Base-by-base conservation (phyloP, 129 eudicot genomes). In the Chrysanthemum lavandulifolium region DNA sequence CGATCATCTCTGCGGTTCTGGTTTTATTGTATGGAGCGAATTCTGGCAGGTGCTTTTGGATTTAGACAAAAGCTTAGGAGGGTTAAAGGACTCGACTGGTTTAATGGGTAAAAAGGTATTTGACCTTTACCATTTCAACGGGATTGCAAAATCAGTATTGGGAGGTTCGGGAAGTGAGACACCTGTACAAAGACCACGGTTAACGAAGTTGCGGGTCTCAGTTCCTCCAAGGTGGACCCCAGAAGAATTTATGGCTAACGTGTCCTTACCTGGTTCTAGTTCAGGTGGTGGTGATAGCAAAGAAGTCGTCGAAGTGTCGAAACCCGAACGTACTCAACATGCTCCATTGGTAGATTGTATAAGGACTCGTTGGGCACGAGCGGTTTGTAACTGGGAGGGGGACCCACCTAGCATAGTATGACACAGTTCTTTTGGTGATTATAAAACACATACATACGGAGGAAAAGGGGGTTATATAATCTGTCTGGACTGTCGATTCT, bases 211-310 rank as follows among this genome's bases (percentile, higher is more conserved):
- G 67, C 76, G 83, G 79, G 99, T 94, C 29, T 86, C 89, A 7
- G 99, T 94, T 71, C 99, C 99, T 1, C 99, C 99, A 0, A 82
- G 89, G 79, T 94, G 99, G 99, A 90, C 97, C 43, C 99, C 99
- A 0, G 99, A 94, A 77, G 97, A 88, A 57, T 94, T 77, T 78
- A 87, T 90, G 97, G 78, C 96, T 13, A 74, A 81, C 54, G 84
- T 48, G 59, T 84, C 47, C 69, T 83, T 19, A 73, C 72, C 59
- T n/a, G 69, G 69, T 50, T 72, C 76, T 0, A 72, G 76, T 47
- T 25, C 69, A 6, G 76, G 91, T 6, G 77, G 81, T 40, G 80
- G 60, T 11, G 78, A 79, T 31, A 69, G 55, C 14, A 81, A 81
- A 16, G 86, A 86, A 11, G 73, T 73, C 69, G 82, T n/a, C 11